Conservation (phyloP, 495 filamentous ascomycete species). For the Coniosporium apollinis region DNA sequence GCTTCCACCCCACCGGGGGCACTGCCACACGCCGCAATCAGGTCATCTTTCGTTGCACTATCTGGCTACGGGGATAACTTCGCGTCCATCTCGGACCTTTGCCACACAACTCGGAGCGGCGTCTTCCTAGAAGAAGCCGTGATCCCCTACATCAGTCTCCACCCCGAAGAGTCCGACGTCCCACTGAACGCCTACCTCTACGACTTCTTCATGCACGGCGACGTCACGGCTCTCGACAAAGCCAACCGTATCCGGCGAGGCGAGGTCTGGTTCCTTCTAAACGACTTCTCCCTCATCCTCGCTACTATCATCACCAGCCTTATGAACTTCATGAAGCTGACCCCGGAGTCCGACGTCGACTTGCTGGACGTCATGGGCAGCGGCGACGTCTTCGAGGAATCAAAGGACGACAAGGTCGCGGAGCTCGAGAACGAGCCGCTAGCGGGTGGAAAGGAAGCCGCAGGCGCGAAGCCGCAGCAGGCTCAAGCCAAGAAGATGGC, state of each 20-base stretch:
- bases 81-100: constrained; percentile 43
- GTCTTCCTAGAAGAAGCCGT: constrained; percentile 58
- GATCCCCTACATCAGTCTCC: constrained; percentile 45
- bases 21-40: constrained; percentile 25
- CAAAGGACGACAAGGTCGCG: constrained; percentile 21
- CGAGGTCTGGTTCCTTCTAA: constrained; percentile 51
- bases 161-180: constrained; percentile 31
- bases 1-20: background rate
- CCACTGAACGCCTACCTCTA: constrained; percentile 54
- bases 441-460: no score
- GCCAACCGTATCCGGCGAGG: constrained; percentile 43
- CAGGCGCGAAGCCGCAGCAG: constrained; percentile 2
- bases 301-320: constrained; percentile 46
- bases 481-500: background rate
- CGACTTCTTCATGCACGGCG: constrained; percentile 61
- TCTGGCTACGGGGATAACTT: constrained; percentile 50
- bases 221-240: constrained; percentile 32
- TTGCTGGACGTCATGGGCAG: constrained; percentile 23
- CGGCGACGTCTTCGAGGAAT: constrained; percentile 23
- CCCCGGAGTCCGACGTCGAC: constrained; percentile 15
- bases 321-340: constrained; percentile 31
- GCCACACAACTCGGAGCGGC: constrained; percentile 39
- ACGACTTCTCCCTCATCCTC: constrained; percentile 54
- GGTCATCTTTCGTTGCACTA: constrained; percentile 53
- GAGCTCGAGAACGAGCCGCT: constrained; percentile 23